These are phyloP conservation scores for Piper longum DNA, from an alignment of 164 flowering plant genomes.

Conservation along the genomic window DNA sequence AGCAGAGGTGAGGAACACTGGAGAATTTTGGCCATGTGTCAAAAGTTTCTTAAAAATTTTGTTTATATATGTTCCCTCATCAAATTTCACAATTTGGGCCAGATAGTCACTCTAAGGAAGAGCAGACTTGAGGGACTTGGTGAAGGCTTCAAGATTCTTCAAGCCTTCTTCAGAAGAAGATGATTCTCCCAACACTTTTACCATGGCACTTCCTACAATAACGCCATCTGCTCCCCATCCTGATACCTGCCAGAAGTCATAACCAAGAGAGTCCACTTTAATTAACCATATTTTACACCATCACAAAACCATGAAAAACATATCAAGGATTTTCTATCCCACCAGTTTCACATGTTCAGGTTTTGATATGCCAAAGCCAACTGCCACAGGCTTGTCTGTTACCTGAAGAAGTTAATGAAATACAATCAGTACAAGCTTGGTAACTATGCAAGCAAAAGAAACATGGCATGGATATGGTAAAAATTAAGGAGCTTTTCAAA, in stretches of 20 bases:
- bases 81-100: too few relatives aligned
- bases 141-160: constrained; percentile 53
- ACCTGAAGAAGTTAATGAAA: constrained; percentile 25
- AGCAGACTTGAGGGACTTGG: constrained; percentile 57
- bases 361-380: constrained; percentile 89
- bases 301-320: not conserved
- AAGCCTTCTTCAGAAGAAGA: constrained; percentile 70
- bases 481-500: too few relatives aligned
- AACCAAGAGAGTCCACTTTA: not conserved
- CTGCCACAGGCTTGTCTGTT: constrained; percentile 79
- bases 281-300: not conserved
- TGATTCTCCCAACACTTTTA: constrained; percentile 33
- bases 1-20: too few relatives aligned
- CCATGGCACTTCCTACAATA: constrained; percentile 84
- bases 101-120: constrained; percentile 18
- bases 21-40: too few relatives aligned
- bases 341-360: constrained; percentile 95
- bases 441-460: not conserved
- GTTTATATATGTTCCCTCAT: too few relatives aligned
- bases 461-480: too few relatives aligned
- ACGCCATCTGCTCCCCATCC: constrained; percentile 98
- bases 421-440: not conserved
- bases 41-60: too few relatives aligned
- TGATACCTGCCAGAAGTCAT: constrained; percentile 34
- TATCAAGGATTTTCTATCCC: not conserved